phyloP scores from a whole-genome alignment of 441 rosid genomes.

The Bocquillonia castaneifolia region DNA sequence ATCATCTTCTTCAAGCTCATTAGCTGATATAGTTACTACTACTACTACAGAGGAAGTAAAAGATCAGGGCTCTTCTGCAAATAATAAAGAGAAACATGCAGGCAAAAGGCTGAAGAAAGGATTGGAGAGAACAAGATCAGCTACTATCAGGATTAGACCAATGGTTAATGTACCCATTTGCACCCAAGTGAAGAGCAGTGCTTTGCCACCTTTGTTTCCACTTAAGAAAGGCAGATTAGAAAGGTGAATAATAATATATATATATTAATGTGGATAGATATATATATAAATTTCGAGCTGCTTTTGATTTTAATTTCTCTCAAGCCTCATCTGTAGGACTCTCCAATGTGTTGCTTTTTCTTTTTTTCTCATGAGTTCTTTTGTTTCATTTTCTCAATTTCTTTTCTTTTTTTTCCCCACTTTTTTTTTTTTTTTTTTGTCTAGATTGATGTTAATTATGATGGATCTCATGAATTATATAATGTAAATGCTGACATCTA shows the following conservation, averaged over 20 bases:
- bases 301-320: background rate
- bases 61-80: conserved; percentile 23
- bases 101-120: conserved; percentile 78
- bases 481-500: conserved; percentile 40
- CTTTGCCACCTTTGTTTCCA: conserved; percentile 74
- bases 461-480: conserved; percentile 37
- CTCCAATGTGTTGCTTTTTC: conserved; percentile 12
- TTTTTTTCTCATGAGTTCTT: conserved; percentile 8
- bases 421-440: background rate
- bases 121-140: conserved; percentile 83
- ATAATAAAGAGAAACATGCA: conserved; percentile 39
- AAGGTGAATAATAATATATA: conserved; percentile 29
- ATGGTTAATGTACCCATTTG: conserved; percentile 86
- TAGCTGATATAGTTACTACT: conserved; percentile 37
- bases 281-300: too few species aligned
- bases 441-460: conserved; percentile 29
- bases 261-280: too few species aligned
- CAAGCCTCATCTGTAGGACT: conserved; percentile 13
- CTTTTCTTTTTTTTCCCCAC: background rate
- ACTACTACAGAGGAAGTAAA: conserved; percentile 37
- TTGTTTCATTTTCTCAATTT: conserved; percentile 18
- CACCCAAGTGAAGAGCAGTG: conserved; percentile 50
- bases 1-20: conserved; percentile 68
- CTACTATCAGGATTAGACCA: conserved; percentile 76
- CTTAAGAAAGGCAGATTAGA: conserved; percentile 60